phyloP scores from a whole-genome alignment of 805 yeast species.

The Spathaspora sp. region DNA sequence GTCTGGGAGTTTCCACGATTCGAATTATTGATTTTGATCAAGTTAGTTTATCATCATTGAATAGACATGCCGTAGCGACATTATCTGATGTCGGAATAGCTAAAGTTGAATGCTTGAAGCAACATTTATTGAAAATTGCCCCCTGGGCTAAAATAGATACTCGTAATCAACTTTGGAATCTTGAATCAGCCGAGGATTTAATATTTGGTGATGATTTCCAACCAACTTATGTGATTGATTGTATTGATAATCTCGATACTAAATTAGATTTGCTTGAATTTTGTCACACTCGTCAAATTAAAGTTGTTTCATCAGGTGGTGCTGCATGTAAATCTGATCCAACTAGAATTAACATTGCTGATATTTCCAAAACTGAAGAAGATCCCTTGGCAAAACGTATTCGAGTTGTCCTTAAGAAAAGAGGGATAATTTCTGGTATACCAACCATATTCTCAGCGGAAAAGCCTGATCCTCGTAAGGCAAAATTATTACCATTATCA shows the following conservation, averaged over 20 bases:
- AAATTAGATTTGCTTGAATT: conserved; percentile 84
- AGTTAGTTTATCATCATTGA: conserved; percentile 85
- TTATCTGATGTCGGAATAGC: conserved; percentile 87
- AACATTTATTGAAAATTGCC: conserved; percentile 68
- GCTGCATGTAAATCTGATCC: conserved; percentile 98
- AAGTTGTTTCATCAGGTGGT: conserved; percentile 91
- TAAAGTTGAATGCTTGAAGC: conserved; percentile 76
- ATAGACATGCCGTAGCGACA: conserved; percentile 94
- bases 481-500: conserved; percentile 78
- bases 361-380: conserved; percentile 85
- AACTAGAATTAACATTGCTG: conserved; percentile 84
- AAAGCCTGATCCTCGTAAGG: conserved; percentile 95
- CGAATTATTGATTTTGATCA: conserved; percentile 93
- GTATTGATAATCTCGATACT: conserved; percentile 96
- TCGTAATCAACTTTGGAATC: conserved; percentile 71
- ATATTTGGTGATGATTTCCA: conserved; percentile 41
- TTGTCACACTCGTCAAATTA: conserved; percentile 56
- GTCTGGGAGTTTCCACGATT: conserved; percentile 82
- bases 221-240: conserved; percentile 85
- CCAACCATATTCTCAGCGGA: conserved; percentile 92
- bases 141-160: conserved; percentile 94
- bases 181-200: conserved; percentile 60
- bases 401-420: conserved; percentile 74
- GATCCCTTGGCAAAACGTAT: conserved; percentile 89
- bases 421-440: conserved; percentile 72